Percentiles rank a stretch among this genome's conserved stretches.
These are phyloP conservation scores for Backusella liffmaniae DNA, from an alignment of 192 early-diverging fungal species.

Conservation along the genomic window DNA sequence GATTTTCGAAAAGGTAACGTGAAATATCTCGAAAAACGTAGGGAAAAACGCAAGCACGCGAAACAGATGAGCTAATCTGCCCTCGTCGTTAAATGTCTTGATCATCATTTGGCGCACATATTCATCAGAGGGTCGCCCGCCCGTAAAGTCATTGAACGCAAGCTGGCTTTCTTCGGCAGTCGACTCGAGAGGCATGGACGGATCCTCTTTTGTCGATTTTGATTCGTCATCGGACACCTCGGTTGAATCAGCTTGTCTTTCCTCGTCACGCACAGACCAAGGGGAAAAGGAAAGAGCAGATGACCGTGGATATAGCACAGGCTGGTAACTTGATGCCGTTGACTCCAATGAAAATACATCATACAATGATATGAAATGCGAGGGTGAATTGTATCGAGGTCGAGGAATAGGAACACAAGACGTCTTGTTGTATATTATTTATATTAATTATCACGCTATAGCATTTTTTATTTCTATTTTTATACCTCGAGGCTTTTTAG, in stretches of 20 bases:
- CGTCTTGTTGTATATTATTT: constrained; percentile 18
- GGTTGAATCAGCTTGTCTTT: not conserved
- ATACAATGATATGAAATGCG: constrained; percentile 49
- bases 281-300: constrained; percentile 43
- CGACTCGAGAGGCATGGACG: not conserved
- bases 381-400: constrained; percentile 47
- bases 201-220: not conserved
- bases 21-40: constrained; percentile 51
- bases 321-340: constrained; percentile 5
- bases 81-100: constrained; percentile 47
- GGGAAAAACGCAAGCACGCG: constrained; percentile 57
- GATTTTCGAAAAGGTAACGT: constrained; percentile 37
- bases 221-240: not conserved
- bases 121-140: constrained; percentile 49
- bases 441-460: no score
- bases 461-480: no score
- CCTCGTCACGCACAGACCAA: constrained; percentile 18
- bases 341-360: constrained; percentile 54
- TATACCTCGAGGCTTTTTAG: constrained; percentile 42
- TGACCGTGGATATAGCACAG: constrained; percentile 29
- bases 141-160: constrained; percentile 16
- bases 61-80: constrained; percentile 47
- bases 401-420: constrained; percentile 42
- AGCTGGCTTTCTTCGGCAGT: not conserved
- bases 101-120: constrained; percentile 46